phyloP scores from a whole-genome alignment of 2,329 filamentous ascomycete species.

The Biscogniauxia marginata region DNA sequence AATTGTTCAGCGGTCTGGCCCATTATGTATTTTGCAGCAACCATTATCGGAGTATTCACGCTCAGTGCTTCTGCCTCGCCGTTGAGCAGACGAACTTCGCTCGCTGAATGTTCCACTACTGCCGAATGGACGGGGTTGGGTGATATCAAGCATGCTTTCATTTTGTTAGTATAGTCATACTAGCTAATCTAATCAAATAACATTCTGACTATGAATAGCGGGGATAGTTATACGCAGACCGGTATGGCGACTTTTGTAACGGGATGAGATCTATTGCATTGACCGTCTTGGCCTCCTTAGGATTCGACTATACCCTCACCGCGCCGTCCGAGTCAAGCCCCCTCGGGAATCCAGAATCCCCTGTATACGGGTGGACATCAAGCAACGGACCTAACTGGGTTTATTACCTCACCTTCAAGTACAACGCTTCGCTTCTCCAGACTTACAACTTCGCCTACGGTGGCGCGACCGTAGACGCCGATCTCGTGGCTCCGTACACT shows the following conservation, averaged over 20 bases:
- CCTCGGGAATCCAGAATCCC: conserved; percentile 60
- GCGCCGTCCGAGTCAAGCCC: conserved; percentile 56
- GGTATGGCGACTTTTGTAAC: conserved; percentile 11
- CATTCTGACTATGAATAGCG: conserved; percentile 20
- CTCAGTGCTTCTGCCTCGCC: background rate
- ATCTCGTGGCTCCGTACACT: conserved; percentile 49
- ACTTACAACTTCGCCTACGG: conserved; percentile 55
- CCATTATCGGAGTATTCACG: background rate
- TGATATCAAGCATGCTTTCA: conserved; percentile 40
- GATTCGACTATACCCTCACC: conserved; percentile 51
- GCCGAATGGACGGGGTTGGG: conserved; percentile 35
- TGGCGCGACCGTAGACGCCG: conserved; percentile 52
- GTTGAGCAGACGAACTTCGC: background rate
- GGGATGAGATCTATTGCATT: background rate
- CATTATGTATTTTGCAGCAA: background rate
- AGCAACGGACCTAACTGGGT: conserved; percentile 53
- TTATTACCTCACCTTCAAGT: conserved; percentile 45
- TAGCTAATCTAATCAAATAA: background rate
- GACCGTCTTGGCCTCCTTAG: conserved; percentile 22
- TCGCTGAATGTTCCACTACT: conserved; percentile 7
- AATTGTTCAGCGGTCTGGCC: background rate
- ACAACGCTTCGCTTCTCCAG: conserved; percentile 45
- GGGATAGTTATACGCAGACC: conserved; percentile 35
- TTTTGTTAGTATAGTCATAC: conserved; percentile 35
- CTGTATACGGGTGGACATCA: conserved; percentile 43